Base-by-base conservation (phyloP, 2,329 filamentous ascomycete species). In the Lithohypha guttulata region DNA sequence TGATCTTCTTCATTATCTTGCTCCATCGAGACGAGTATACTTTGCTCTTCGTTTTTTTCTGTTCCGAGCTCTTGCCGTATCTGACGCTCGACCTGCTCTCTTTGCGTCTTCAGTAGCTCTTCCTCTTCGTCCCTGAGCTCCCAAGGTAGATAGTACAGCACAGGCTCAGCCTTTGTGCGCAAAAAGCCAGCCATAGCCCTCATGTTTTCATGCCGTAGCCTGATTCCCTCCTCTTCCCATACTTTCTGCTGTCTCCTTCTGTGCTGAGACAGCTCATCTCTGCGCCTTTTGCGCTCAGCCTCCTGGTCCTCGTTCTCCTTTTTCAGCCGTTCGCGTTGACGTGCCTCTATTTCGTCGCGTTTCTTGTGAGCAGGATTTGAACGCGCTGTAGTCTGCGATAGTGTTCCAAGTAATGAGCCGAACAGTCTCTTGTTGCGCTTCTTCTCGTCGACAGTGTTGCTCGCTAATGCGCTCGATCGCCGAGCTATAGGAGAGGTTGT, bases 121-220 rank as follows among this genome's bases (percentile, higher is more conserved):
- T 87, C 75, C 57, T 95, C 81, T 30, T 74, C 69, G 4, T 65
- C 58, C 21, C 75, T 76, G 41, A 83, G 68, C 51, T 85, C 77
- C 80, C 82, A 93, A 1, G 89, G 89, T 31, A 80, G 78, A 59
- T 91, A 95, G 59, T 81, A 89, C 85, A 95, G 65, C 48, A 65
- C 72, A 2, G 89, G 89, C 51, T 79, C 68, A 26, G 78, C 65
- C 49, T 65, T 76, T 3, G 89, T 95, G 48, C 70, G 69, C 34
- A 95, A 63, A 53, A 79, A 89, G 39, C 75, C 72, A 20, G 89
- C 85, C 61, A 70, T 72, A 18, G 78, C 71, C 30, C 83, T 64
- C 62, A 86, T 65, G 53, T 82, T 84, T 36, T 70, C 63, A 59
- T 95, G 87, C 40, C 77, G 76, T 33, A 77, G 57, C 39, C 59